Conservation (phyloP, 805 yeast species). For the Ogataea methanolica region DNA sequence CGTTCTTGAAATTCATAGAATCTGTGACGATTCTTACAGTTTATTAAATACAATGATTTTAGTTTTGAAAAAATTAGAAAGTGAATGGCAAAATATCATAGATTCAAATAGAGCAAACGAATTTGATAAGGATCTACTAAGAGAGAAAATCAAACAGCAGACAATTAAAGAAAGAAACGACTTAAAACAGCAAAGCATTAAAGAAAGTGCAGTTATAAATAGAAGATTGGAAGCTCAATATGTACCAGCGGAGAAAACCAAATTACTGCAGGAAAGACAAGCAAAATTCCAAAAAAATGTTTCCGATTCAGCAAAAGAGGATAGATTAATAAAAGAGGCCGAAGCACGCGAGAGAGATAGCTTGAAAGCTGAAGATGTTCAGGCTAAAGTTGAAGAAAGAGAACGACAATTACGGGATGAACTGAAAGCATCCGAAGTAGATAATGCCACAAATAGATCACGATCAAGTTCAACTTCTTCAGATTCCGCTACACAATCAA, state of each 20-base stretch:
- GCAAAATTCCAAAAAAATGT: constrained; percentile 20
- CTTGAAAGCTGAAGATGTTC: constrained; percentile 9
- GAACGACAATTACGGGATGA: constrained; percentile 19
- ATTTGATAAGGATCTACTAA: constrained; percentile 33
- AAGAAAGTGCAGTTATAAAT: constrained; percentile 6
- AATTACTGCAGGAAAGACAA: constrained; percentile 22
- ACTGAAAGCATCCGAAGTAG: constrained; percentile 10
- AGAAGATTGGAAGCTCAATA: constrained; percentile 21
- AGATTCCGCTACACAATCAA: background rate
- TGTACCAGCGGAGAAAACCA: constrained; percentile 21
- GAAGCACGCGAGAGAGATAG: constrained; percentile 14
- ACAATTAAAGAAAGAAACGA: constrained; percentile 18
- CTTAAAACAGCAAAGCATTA: constrained; percentile 6
- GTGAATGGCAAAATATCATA: constrained; percentile 33
- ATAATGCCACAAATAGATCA: constrained; percentile 6
- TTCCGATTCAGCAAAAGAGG: constrained; percentile 23
- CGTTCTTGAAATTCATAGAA: constrained; percentile 36
- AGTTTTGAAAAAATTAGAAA: constrained; percentile 34
- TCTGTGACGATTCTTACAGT: constrained; percentile 36
- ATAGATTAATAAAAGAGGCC: constrained; percentile 17
- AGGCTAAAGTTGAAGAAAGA: constrained; percentile 17
- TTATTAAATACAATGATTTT: constrained; percentile 26
- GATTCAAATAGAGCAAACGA: constrained; percentile 34
- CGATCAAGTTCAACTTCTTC: constrained; percentile 17
- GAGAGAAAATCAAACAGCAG: constrained; percentile 22